These are phyloP conservation scores for Verticillium albo-atrum DNA, from an alignment of 2,329 filamentous ascomycete genomes.

Conservation along the genomic window DNA sequence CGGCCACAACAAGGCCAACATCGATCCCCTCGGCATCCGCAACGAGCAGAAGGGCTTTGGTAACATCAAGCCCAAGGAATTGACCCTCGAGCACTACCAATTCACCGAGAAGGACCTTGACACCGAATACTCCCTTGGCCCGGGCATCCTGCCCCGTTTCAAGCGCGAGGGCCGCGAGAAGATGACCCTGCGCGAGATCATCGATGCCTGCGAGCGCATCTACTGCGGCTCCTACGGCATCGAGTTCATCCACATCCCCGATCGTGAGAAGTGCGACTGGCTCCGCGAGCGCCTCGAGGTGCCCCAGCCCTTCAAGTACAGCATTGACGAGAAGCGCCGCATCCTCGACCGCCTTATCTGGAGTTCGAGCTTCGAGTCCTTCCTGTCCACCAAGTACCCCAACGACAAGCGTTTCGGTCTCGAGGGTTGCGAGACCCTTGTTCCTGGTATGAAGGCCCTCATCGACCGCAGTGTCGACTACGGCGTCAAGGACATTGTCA, in stretches of 20 bases:
- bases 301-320: slow-evolving; percentile 93
- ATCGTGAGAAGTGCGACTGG: slow-evolving; percentile 98
- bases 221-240: slow-evolving; percentile 98
- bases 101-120: slow-evolving; percentile 94
- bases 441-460: slow-evolving; percentile 98
- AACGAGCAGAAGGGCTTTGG: slow-evolving; percentile 79
- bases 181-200: slow-evolving; percentile 95
- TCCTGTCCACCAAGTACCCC: slow-evolving; percentile 95
- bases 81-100: slow-evolving; percentile 88
- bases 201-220: slow-evolving; percentile 86
- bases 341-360: slow-evolving; percentile 97
- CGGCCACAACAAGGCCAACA: slow-evolving; percentile 96
- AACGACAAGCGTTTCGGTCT: slow-evolving; percentile 99
- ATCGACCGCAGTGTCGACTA: slow-evolving; percentile 98
- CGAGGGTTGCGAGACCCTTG: slow-evolving; percentile 93
- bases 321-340: slow-evolving; percentile 94
- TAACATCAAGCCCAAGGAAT: slow-evolving; percentile 84
- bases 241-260: slow-evolving; percentile 98
- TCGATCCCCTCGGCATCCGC: slow-evolving; percentile 92
- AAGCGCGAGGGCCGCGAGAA: slow-evolving; percentile 83
- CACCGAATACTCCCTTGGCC: slow-evolving; percentile 84
- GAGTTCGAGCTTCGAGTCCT: slow-evolving; percentile 95
- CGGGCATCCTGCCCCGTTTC: slow-evolving; percentile 92
- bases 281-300: slow-evolving; percentile 92
- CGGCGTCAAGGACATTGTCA: slow-evolving; percentile 97